Conservation (phyloP, 2,329 filamentous ascomycete species). For the Thermothelomyces thermophilus region DNA sequence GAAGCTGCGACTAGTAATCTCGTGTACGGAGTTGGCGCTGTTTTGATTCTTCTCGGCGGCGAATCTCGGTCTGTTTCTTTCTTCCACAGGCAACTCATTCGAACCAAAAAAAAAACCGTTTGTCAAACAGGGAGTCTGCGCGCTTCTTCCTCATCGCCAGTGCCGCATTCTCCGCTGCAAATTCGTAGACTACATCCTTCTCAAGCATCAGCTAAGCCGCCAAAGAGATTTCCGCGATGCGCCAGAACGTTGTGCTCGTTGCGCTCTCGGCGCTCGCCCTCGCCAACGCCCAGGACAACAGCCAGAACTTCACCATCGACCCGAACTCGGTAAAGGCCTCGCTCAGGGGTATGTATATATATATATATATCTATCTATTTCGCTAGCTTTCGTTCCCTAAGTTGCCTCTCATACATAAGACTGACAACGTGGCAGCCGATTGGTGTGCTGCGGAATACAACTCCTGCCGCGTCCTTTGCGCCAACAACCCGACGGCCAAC, state of each 20-base stretch:
- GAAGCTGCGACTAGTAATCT: no score
- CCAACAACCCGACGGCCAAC: slow-evolving; percentile 33
- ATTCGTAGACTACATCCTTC: slow-evolving; percentile 2
- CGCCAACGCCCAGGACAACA: slow-evolving; percentile 34
- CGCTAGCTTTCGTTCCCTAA: background rate
- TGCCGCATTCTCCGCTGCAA: no score
- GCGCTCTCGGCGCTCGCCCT: slow-evolving; percentile 40
- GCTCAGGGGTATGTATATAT: slow-evolving; percentile 34
- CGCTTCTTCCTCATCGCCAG: background rate
- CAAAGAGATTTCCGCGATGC: slow-evolving; percentile 32
- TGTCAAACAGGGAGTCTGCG: background rate
- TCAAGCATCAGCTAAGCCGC: slow-evolving; percentile 2
- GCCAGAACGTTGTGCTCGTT: slow-evolving; percentile 34
- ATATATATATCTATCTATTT: no score
- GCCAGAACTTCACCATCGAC: slow-evolving; percentile 41
- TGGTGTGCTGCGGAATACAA: slow-evolving; percentile 49
- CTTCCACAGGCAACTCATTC: slow-evolving; percentile 3
- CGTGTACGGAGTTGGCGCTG: no score
- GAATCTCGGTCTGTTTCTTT: background rate
- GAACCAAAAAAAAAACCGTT: background rate
- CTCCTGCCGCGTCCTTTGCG: slow-evolving; percentile 45
- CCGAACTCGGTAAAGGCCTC: slow-evolving; percentile 30
- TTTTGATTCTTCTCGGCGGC: slow-evolving; percentile 3
- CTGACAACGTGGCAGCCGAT: slow-evolving; percentile 31
- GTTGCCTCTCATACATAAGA: background rate